Evolutionary conservation across 202 grass and related monocot genomes (phyloP), one percentile per base, ranked within the genome.

Genomic region (Brachypodium distachyon): DNA sequence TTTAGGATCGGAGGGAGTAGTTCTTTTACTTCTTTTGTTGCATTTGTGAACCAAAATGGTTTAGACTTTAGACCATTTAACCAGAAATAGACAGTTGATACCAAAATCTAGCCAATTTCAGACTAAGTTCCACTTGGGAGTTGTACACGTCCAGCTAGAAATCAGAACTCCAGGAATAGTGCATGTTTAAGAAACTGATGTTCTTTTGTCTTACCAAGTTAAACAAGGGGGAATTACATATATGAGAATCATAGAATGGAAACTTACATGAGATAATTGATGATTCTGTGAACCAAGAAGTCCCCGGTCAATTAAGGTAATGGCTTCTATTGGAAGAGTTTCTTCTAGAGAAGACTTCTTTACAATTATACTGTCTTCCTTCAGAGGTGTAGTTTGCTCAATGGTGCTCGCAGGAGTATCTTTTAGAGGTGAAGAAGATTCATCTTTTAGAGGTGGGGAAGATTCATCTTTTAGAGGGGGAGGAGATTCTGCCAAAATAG

Each of bases 261-360:
- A 72, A 31, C 90, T 91, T 90, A 99, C 92, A 91, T 85, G 92
- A 87, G 81, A 99, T 84, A 90, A 76, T 69, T 90, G 82, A 81
- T 70, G 84, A 51, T 88, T 86, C 68, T 96, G 86, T 54, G 77
- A 40, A 29, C 74, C 83, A 76, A 79, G 64, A 87, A 84, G 40
- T 66, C 73, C 77, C 89, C 77, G 53, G 29, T 88, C 70, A 66
- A 37, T 61, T 85, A 80, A 73, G 5, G 51, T 34, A 57, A 75
- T 16, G 75, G 41, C 63, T 68, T 68, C 86, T 76, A 73, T 39
- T n/a, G 41, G 85, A 85, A 47, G 42, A 75, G 58, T 77, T 89
- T 82, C 57, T 47, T 80, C 68, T 37, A 70, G n/a, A 49, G 70
- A 34, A 81, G 73, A 77, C 63, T 84, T 76, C 80, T 80, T 84